These are phyloP conservation scores for Hypoxylon sp. DNA, from an alignment of 2,329 filamentous ascomycete species.

Conservation along the genomic window DNA sequence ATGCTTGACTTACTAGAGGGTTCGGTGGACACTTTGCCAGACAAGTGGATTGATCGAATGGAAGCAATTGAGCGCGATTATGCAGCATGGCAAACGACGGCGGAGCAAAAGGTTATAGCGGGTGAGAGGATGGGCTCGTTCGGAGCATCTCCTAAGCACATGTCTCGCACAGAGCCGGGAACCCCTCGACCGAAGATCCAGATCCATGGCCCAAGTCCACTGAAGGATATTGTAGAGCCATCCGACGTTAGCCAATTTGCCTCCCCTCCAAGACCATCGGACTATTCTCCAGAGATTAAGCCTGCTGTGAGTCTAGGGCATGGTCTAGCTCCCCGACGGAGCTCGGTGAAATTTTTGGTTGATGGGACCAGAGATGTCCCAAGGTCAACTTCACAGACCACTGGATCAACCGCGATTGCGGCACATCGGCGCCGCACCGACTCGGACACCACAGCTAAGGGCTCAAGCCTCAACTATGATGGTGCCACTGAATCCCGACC, in stretches of 20 bases:
- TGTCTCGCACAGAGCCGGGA: conserved; percentile 33
- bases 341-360: conserved; percentile 41
- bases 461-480: conserved; percentile 40
- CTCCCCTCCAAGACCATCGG: conserved; percentile 36
- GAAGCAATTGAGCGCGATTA: conserved; percentile 85
- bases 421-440: conserved; percentile 13
- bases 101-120: conserved; percentile 80
- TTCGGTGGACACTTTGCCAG: conserved; percentile 84
- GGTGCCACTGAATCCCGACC: conserved; percentile 32
- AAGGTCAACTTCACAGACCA: conserved; percentile 17
- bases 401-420: background rate
- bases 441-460: conserved; percentile 29
- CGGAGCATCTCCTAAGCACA: conserved; percentile 13
- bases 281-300: conserved; percentile 41
- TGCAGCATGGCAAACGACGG: conserved; percentile 83
- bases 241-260: conserved; percentile 35
- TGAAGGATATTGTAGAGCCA: conserved; percentile 33
- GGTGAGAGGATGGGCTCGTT: conserved; percentile 65
- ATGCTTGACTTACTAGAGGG: conserved; percentile 92
- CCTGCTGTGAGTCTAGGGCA: conserved; percentile 13
- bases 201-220: conserved; percentile 49
- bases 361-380: conserved; percentile 39
- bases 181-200: conserved; percentile 51
- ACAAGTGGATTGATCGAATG: conserved; percentile 88
- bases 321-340: conserved; percentile 16